Conservation (phyloP, 805 yeast species). For the Wickerhamiella dianesei region DNA sequence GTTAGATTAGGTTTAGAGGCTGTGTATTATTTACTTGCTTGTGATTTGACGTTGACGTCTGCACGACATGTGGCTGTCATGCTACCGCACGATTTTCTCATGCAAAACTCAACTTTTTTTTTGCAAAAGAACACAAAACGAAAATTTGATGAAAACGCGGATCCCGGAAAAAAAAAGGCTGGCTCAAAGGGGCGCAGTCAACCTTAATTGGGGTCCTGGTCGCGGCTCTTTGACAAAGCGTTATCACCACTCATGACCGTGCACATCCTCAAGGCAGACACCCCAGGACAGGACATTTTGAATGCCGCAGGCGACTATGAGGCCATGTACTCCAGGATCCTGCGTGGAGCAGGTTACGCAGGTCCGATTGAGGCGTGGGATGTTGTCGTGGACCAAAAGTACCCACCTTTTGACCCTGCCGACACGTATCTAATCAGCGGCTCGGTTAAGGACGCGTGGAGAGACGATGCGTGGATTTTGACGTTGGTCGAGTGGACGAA, state of each 20-base stretch:
- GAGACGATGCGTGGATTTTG: conserved; percentile 25
- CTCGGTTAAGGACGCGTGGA: conserved; percentile 26
- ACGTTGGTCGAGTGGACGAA: conserved; percentile 22
- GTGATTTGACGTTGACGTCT: too few relatives aligned
- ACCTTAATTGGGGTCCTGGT: too few relatives aligned
- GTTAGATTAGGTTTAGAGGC: too few relatives aligned
- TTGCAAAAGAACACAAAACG: too few relatives aligned
- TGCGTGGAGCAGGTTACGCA: conserved; percentile 20
- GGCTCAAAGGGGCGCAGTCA: too few relatives aligned
- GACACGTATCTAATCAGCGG: conserved; percentile 29
- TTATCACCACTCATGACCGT: conserved; percentile 9
- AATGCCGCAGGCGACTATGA: conserved; percentile 25
- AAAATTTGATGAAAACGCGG: too few relatives aligned
- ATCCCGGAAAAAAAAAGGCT: too few relatives aligned
- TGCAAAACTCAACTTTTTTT: too few relatives aligned
- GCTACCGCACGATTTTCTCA: too few relatives aligned
- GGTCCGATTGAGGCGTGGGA: conserved; percentile 17
- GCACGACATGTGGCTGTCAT: too few relatives aligned
- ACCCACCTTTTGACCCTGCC: conserved; percentile 18
- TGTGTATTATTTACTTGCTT: too few relatives aligned
- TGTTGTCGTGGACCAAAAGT: conserved; percentile 21
- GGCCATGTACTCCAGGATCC: conserved; percentile 20
- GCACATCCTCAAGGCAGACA: conserved; percentile 28
- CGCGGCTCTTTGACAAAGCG: too few relatives aligned
- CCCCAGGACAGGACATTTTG: conserved; percentile 19